Conservation (phyloP, 208 protist genomes). For the Wallacemonas sp. region DNA sequence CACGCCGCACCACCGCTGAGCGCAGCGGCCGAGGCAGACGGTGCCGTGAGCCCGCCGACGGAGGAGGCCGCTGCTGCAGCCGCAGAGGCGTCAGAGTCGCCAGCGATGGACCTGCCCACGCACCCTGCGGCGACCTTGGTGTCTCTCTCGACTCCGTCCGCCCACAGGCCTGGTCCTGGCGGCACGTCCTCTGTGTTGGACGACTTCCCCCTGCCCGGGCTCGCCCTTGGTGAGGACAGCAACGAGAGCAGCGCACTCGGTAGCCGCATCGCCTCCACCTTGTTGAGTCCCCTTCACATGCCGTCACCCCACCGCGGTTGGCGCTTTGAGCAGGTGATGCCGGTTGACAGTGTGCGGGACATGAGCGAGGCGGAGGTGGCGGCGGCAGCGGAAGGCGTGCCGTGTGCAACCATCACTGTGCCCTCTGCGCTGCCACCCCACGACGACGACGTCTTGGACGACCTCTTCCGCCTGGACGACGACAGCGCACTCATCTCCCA, state of each 20-base stretch:
- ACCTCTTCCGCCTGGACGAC: neutral
- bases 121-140: neutral
- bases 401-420: neutral
- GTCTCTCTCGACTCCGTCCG: neutral
- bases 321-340: constrained; percentile 3
- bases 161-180: neutral
- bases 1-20: constrained; percentile 9
- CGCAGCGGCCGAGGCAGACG: too few species aligned
- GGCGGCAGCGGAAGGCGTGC: neutral
- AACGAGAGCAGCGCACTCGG: neutral
- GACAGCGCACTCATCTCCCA: neutral
- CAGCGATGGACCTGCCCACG: neutral
- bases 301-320: neutral
- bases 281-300: constrained; percentile 12
- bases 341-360: constrained; percentile 7
- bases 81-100: too few species aligned
- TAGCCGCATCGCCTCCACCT: neutral
- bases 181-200: neutral
- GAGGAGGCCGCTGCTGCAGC: too few species aligned
- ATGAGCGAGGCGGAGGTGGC: constrained; percentile 3
- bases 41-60: too few species aligned
- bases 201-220: neutral
- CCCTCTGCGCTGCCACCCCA: neutral
- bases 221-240: neutral
- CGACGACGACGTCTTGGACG: neutral